phyloP scores from a whole-genome alignment of 2,329 filamentous ascomycete genomes.

The Drechslerella dactyloides region DNA sequence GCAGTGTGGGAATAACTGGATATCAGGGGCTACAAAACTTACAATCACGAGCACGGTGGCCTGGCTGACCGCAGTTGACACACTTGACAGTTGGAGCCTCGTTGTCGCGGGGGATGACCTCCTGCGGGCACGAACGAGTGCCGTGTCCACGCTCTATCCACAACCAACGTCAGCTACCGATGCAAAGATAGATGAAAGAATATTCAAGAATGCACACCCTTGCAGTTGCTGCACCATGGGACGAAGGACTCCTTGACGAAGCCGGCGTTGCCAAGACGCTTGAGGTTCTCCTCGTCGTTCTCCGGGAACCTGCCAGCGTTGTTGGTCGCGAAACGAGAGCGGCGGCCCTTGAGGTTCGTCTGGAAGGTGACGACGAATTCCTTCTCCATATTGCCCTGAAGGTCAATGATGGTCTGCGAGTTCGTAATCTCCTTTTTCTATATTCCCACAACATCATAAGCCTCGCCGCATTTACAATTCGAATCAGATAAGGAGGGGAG shows the following conservation, averaged over 20 bases:
- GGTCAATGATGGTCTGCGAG: conserved; percentile 73
- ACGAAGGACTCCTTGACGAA: conserved; percentile 68
- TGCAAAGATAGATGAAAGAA: too few species aligned
- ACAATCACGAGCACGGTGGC: conserved; percentile 72
- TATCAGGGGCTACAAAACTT: neutral
- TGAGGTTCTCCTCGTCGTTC: conserved; percentile 66
- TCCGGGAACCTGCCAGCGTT: conserved; percentile 69
- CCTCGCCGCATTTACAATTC: neutral
- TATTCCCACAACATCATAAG: neutral
- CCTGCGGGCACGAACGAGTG: conserved; percentile 64
- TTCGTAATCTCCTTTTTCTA: conserved; percentile 64
- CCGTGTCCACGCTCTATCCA: conserved; percentile 66
- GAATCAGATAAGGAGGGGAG: neutral
- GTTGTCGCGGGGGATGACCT: conserved; percentile 18
- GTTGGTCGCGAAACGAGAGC: conserved; percentile 58
- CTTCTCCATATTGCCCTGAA: conserved; percentile 71
- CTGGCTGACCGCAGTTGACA: conserved; percentile 69
- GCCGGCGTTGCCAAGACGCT: conserved; percentile 71
- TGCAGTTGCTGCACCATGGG: conserved; percentile 69
- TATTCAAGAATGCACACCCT: conserved; percentile 54
- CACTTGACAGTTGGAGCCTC: conserved; percentile 62
- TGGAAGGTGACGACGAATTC: conserved; percentile 71
- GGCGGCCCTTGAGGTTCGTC: conserved; percentile 65
- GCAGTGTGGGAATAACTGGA: conserved; percentile 55
- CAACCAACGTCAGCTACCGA: conserved; percentile 1